Percentiles rank a stretch among this genome's conserved stretches.
Conservation (phyloP, 1,139 yeast species). For the Sugiyamaella pinicola region DNA sequence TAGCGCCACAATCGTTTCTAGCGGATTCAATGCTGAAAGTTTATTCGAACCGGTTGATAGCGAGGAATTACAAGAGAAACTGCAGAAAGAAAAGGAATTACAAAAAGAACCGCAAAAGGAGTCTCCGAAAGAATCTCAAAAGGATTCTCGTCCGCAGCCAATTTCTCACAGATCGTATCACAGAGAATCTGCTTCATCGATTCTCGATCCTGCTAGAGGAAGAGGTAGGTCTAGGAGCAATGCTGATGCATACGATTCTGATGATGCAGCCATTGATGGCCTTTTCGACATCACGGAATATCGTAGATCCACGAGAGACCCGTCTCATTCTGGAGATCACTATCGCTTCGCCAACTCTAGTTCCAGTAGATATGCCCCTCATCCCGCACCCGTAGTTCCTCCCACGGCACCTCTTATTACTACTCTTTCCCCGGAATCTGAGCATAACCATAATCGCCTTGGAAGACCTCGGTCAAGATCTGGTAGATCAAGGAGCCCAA, state of each 20-base stretch:
- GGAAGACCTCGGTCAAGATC: slow-evolving; percentile 5
- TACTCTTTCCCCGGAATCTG: slow-evolving; percentile 9
- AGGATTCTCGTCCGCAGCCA: not conserved
- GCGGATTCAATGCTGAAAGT: slow-evolving; percentile 17
- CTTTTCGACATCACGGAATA: slow-evolving; percentile 14
- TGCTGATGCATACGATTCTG: slow-evolving; percentile 9
- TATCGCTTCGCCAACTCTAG: not conserved
- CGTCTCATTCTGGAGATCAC: slow-evolving; percentile 3
- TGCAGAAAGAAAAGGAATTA: slow-evolving; percentile 19
- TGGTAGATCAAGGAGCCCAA: slow-evolving; percentile 21
- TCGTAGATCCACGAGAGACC: slow-evolving; percentile 1
- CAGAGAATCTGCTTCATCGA: slow-evolving; percentile 1
- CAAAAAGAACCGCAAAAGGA: slow-evolving; percentile 12
- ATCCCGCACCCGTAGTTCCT: not conserved
- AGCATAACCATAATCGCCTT: not conserved
- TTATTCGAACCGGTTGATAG: slow-evolving; percentile 17
- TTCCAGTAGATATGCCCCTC: not conserved
- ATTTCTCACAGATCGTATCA: not conserved
- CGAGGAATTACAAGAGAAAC: not conserved
- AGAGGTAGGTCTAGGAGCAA: slow-evolving; percentile 10
- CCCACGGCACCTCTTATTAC: not conserved
- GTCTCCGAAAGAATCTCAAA: not conserved
- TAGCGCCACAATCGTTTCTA: not conserved
- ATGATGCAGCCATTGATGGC: slow-evolving; percentile 16
- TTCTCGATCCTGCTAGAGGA: slow-evolving; percentile 13